Evolutionary conservation across 441 rosid genomes (phyloP).

Genomic region (Sinapis alba): DNA sequence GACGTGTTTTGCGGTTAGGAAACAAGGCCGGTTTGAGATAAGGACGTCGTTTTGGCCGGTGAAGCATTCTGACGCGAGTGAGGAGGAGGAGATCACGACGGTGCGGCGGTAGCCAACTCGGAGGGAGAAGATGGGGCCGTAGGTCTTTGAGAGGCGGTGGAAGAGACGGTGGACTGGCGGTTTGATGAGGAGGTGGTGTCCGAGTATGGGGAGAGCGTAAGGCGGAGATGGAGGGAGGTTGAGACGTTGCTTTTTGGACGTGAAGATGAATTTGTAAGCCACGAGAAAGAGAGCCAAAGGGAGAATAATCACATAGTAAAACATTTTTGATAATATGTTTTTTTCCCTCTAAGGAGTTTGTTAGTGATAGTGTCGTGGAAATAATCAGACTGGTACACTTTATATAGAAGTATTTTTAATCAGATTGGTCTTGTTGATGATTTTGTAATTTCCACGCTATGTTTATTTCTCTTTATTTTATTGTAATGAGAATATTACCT

Average conservation of each 20-base stretch:
- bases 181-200: slow-evolving; percentile 33
- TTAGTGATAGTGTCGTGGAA: background rate
- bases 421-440: background rate
- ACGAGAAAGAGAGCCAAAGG: slow-evolving; percentile 14
- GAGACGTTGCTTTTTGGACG: slow-evolving; percentile 20
- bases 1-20: slow-evolving; percentile 26
- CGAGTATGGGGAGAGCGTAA: slow-evolving; percentile 20
- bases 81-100: slow-evolving; percentile 25
- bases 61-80: slow-evolving; percentile 22
- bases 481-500: background rate
- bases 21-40: slow-evolving; percentile 18
- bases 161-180: slow-evolving; percentile 29
- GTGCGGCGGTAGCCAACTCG: slow-evolving; percentile 23
- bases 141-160: background rate
- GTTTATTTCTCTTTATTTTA: background rate
- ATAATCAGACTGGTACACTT: background rate
- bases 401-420: background rate
- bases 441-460: background rate
- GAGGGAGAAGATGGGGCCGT: slow-evolving; percentile 36
- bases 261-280: slow-evolving; percentile 14
- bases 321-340: background rate
- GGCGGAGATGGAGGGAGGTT: slow-evolving; percentile 29
- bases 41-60: slow-evolving; percentile 35
- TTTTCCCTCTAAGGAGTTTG: background rate
- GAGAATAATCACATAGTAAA: slow-evolving; percentile 13